These are phyloP conservation scores for Phallus indusiatus DNA, from an alignment of 768 basidiomycete species.

Conservation along the genomic window DNA sequence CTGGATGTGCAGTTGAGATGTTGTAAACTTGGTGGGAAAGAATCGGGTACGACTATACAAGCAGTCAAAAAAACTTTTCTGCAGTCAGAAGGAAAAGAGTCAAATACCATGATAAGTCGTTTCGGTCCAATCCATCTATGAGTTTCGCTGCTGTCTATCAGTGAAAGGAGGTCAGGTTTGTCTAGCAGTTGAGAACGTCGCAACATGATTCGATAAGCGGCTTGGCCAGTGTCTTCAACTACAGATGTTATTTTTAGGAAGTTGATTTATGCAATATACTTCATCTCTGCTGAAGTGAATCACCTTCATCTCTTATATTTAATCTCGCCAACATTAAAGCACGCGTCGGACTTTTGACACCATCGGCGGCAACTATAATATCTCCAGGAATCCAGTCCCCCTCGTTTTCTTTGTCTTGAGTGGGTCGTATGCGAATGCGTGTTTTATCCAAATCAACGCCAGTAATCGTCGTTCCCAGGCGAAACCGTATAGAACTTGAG, in stretches of 20 bases:
- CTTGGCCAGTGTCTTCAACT: constrained; percentile 29
- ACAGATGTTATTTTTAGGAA: neutral
- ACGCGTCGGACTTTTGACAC: constrained; percentile 27
- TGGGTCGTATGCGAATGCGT: constrained; percentile 11
- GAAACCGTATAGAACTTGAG: constrained; percentile 21
- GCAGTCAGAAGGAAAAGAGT: neutral
- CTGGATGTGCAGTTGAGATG: constrained; percentile 29
- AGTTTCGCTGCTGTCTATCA: constrained; percentile 22
- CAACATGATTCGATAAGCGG: constrained; percentile 30
- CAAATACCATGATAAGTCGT: constrained; percentile 24
- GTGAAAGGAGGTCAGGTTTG: constrained; percentile 25
- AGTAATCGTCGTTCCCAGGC: constrained; percentile 18
- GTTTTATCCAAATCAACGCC: constrained; percentile 22
- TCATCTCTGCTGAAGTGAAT: neutral
- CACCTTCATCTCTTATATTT: constrained; percentile 21
- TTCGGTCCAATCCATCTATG: constrained; percentile 30
- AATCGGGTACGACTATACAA: constrained; percentile 26
- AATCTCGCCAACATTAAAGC: constrained; percentile 23
- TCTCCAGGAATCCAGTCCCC: constrained; percentile 23
- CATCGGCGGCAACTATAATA: constrained; percentile 29
- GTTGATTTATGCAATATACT: neutral
- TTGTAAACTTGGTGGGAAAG: constrained; percentile 26
- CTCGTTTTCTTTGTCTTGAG: constrained; percentile 11
- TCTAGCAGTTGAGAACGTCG: constrained; percentile 20
- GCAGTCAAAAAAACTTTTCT: neutral